phyloP scores from a whole-genome alignment of 192 early-diverging fungal genomes.

The Chytriomyces hyalinus region DNA sequence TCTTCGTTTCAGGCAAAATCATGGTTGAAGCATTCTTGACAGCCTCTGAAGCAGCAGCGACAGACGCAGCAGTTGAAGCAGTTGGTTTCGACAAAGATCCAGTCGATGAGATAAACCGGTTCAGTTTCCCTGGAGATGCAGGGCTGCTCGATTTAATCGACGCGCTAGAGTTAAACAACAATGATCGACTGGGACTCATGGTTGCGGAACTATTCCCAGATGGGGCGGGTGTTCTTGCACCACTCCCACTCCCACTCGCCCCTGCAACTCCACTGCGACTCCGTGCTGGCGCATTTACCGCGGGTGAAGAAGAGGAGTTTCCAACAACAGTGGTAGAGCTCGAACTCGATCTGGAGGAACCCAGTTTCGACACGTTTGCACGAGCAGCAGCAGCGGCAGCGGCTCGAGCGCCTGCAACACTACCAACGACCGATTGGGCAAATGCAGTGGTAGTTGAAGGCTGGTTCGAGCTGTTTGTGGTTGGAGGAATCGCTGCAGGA shows the following conservation, averaged over 20 bases:
- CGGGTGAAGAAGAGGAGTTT: background rate
- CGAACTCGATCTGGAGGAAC: background rate
- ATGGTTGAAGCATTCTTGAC: background rate
- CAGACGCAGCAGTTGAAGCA: background rate
- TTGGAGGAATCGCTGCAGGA: background rate
- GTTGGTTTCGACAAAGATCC: too few relatives aligned
- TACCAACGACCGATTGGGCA: background rate
- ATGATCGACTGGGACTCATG: too few relatives aligned
- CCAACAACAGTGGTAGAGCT: background rate
- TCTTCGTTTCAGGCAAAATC: background rate
- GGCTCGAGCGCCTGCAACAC: background rate
- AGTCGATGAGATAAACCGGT: too few relatives aligned
- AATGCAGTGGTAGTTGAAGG: background rate
- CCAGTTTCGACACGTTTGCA: too few relatives aligned
- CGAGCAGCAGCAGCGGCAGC: conserved; percentile 8
- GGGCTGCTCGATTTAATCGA: too few relatives aligned
- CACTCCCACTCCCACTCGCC: background rate
- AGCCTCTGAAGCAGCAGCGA: background rate
- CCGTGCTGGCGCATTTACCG: background rate
- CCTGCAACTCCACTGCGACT: background rate
- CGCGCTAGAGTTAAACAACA: too few relatives aligned
- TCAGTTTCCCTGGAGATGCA: too few relatives aligned
- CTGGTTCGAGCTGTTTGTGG: conserved; percentile 11
- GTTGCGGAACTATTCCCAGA: too few relatives aligned
- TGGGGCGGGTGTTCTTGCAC: background rate